phyloP scores from a whole-genome alignment of 2,329 filamentous ascomycete species.

The Hypoxylon sp. region DNA sequence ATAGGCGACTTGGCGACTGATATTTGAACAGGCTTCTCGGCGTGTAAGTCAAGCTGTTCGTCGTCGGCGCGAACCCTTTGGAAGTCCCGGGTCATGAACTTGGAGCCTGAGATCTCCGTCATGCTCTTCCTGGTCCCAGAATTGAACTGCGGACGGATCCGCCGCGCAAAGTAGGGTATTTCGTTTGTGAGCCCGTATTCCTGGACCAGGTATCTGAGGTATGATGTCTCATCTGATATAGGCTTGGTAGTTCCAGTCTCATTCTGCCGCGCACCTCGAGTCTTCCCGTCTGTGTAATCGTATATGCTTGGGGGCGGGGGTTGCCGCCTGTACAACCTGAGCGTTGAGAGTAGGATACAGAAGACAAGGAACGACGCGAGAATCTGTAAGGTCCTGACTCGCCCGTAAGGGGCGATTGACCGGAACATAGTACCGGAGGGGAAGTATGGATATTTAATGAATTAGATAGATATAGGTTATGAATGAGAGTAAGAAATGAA shows the following conservation, averaged over 20 bases:
- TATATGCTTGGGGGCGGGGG: constrained; percentile 42
- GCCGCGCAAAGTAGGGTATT: constrained; percentile 47
- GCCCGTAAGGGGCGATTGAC: constrained; percentile 33
- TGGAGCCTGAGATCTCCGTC: constrained; percentile 31
- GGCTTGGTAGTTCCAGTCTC: constrained; percentile 25
- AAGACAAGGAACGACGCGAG: constrained; percentile 31
- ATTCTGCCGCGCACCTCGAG: constrained; percentile 41
- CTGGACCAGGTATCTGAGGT: constrained; percentile 48
- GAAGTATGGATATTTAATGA: constrained; percentile 1
- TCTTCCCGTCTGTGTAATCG: constrained; percentile 49
- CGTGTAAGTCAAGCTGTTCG: constrained; percentile 35
- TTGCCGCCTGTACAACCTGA: constrained; percentile 28
- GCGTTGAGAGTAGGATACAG: constrained; percentile 35
- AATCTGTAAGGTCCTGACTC: constrained; percentile 33
- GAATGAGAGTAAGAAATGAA: constrained; percentile 25
- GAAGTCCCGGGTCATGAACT: constrained; percentile 44
- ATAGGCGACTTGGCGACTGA: constrained; percentile 53
- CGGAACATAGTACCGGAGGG: constrained; percentile 30
- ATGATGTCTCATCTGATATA: constrained; percentile 44
- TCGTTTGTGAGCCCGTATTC: constrained; percentile 49
- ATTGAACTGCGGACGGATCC: constrained; percentile 40
- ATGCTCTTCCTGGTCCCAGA: constrained; percentile 43
- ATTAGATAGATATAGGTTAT: neutral
- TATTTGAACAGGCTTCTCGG: constrained; percentile 53
- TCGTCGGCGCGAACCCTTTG: constrained; percentile 38